Evolutionary conservation across 2,329 filamentous ascomycete species (phyloP).

Genomic region (Ophiosphaerella herpotricha): DNA sequence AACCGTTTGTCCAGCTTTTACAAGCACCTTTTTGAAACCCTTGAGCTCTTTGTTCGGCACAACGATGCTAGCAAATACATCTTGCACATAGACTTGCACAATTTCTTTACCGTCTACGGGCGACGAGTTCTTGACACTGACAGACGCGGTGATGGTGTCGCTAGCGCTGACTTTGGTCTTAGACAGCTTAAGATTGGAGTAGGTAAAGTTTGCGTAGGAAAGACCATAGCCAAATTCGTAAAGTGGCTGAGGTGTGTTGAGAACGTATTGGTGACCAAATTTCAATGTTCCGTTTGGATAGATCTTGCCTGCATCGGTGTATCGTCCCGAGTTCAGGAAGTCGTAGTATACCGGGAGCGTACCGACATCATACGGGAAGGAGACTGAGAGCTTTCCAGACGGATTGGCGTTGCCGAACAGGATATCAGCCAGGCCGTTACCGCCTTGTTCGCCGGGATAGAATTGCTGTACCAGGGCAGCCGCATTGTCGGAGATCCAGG

Average conservation of each 20-base stretch:
- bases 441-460: conserved; percentile 72
- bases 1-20: conserved; percentile 64
- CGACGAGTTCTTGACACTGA: conserved; percentile 65
- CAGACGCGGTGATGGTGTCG: conserved; percentile 62
- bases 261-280: conserved; percentile 69
- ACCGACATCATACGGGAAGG: conserved; percentile 69
- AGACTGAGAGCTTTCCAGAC: conserved; percentile 68
- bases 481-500: conserved; percentile 70
- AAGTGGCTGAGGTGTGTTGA: conserved; percentile 62
- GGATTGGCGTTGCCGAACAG: conserved; percentile 66
- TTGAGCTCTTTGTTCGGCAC: conserved; percentile 68
- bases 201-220: conserved; percentile 68
- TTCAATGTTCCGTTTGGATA: conserved; percentile 63
- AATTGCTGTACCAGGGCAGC: conserved; percentile 74
- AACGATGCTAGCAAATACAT: conserved; percentile 65
- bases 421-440: conserved; percentile 68
- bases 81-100: conserved; percentile 69
- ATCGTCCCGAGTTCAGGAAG: conserved; percentile 69
- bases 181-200: conserved; percentile 59
- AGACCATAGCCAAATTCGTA: conserved; percentile 71
- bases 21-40: conserved; percentile 68
- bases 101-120: conserved; percentile 66
- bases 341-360: conserved; percentile 73
- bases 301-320: conserved; percentile 57
- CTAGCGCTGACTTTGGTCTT: conserved; percentile 53